A percentile compares a stretch with the other conserved stretches of the same genome.
phyloP scores from a whole-genome alignment of 140 eudicot genomes.

The Ambrosia hybrid region DNA sequence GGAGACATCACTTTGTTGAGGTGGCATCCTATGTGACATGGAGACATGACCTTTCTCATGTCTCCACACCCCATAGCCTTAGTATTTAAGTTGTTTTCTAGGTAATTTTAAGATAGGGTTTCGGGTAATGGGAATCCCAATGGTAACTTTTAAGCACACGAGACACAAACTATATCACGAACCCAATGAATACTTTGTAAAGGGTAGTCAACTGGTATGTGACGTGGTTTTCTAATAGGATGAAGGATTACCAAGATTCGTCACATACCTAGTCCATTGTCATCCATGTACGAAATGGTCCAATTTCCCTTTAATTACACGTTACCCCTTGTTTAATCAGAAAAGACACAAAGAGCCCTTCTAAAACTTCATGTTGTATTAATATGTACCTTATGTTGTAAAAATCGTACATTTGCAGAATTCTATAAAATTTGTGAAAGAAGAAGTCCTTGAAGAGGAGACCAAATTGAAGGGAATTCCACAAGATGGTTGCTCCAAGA shows the following conservation, averaged over 20 bases:
- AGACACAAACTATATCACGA: too few species aligned
- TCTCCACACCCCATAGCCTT: too few species aligned
- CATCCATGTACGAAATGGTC: neutral
- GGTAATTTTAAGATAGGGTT: too few species aligned
- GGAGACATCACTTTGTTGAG: too few species aligned
- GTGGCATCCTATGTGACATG: too few species aligned
- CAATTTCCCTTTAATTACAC: neutral
- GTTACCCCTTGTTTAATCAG: neutral
- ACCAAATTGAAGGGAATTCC: constrained; percentile 80
- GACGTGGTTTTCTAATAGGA: neutral
- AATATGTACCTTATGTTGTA: neutral
- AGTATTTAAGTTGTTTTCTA: too few species aligned
- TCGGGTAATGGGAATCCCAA: too few species aligned
- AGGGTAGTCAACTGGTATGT: neutral
- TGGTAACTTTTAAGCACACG: too few species aligned
- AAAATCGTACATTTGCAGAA: constrained; percentile 42
- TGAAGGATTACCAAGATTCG: neutral
- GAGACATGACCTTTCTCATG: too few species aligned
- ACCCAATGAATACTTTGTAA: neutral
- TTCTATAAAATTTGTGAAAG: constrained; percentile 73
- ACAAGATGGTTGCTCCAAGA: constrained; percentile 69
- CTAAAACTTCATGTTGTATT: neutral
- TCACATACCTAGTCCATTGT: neutral
- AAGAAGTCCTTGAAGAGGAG: constrained; percentile 88
- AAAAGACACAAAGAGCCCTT: constrained; percentile 3